These are phyloP conservation scores for Tolypocladium pustulatum DNA, from an alignment of 2,329 filamentous ascomycete species.

Conservation along the genomic window DNA sequence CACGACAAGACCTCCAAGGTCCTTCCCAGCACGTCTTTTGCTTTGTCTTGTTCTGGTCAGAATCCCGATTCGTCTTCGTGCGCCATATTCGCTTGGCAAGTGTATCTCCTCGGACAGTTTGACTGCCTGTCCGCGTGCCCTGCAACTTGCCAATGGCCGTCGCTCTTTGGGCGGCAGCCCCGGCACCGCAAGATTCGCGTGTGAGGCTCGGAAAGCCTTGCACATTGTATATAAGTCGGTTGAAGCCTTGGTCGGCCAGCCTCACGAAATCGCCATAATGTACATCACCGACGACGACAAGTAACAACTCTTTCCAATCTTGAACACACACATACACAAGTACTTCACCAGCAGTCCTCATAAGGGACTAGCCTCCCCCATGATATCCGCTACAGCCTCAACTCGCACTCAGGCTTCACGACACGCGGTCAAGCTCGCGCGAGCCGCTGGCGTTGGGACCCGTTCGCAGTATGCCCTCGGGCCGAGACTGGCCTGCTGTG, in stretches of 20 bases:
- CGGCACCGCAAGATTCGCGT: background rate
- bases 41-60: background rate
- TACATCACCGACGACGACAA: background rate
- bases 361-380: slow-evolving; percentile 1
- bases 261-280: background rate
- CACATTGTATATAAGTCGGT: background rate
- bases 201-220: background rate
- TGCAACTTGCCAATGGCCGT: background rate
- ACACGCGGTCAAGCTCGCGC: slow-evolving; percentile 13
- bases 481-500: slow-evolving; percentile 7
- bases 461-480: slow-evolving; percentile 3
- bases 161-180: background rate
- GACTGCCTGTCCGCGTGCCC: background rate
- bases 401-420: slow-evolving; percentile 11
- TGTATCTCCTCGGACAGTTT: background rate
- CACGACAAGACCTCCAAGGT: background rate
- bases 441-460: slow-evolving; percentile 1
- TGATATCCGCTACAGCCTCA: slow-evolving; percentile 17
- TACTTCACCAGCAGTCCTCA: background rate
- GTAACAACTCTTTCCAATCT: background rate
- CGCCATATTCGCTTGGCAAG: background rate
- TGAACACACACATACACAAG: background rate
- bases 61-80: background rate
- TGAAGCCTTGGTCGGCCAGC: background rate
- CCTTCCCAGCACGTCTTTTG: background rate